These are phyloP conservation scores for Xylariaceae sp. DNA, from an alignment of 2,329 filamentous ascomycete species.

Conservation along the genomic window DNA sequence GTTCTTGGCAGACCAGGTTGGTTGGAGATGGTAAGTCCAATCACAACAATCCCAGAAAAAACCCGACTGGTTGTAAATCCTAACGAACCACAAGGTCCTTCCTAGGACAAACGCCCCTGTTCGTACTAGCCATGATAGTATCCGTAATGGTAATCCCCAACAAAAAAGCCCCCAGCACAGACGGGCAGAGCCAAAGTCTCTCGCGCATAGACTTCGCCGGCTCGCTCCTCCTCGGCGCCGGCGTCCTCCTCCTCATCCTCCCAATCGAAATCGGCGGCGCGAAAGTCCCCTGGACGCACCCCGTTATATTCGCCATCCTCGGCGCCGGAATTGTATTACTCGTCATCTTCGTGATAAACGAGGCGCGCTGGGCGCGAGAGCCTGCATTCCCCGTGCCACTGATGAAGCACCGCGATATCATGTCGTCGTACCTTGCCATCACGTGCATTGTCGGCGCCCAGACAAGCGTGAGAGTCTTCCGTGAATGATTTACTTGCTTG, in stretches of 20 bases:
- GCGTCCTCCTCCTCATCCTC: conserved; percentile 37
- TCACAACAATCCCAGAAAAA: no score
- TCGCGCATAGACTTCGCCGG: conserved; percentile 57
- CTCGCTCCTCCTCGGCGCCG: conserved; percentile 40
- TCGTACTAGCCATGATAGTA: conserved; percentile 44
- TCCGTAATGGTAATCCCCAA: conserved; percentile 37
- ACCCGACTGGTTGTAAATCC: no score
- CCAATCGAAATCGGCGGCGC: conserved; percentile 40
- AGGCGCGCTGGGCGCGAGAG: conserved; percentile 44
- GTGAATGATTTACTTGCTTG: conserved; percentile 2
- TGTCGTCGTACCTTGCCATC: conserved; percentile 50
- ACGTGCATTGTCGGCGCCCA: conserved; percentile 55
- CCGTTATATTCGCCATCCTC: conserved; percentile 34
- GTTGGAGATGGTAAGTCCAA: conserved; percentile 57
- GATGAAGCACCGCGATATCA: conserved; percentile 47
- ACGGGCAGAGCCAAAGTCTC: conserved; percentile 36
- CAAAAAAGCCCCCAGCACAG: conserved; percentile 13
- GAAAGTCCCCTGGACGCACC: conserved; percentile 39
- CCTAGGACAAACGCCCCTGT: conserved; percentile 53
- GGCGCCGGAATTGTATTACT: conserved; percentile 29
- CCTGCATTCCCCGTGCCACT: conserved; percentile 58
- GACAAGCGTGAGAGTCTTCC: conserved; percentile 41
- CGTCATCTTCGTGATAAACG: conserved; percentile 35
- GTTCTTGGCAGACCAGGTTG: conserved; percentile 56
- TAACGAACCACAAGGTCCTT: no score